A percentile compares a stretch with the other conserved stretches of the same genome.
phyloP scores from a whole-genome alignment of 2,329 filamentous ascomycete species.

The Gliomastix tumulicola region DNA sequence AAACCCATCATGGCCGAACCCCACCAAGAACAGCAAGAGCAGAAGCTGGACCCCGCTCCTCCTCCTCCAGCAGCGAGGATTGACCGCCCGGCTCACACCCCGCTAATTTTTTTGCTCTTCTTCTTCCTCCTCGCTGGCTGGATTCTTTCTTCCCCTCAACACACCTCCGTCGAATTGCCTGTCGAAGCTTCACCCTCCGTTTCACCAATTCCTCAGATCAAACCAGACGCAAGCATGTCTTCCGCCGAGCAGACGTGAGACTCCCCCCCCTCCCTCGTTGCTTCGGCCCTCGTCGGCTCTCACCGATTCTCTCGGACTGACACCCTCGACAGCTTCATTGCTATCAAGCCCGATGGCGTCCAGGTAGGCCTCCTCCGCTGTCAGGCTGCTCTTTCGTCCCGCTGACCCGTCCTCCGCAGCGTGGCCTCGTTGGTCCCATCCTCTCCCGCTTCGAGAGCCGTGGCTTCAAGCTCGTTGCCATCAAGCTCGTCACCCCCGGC shows the following conservation, averaged over 20 bases:
- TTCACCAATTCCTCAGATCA: slow-evolving; percentile 17
- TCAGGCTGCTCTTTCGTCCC: not conserved
- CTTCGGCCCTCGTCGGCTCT: too few relatives aligned
- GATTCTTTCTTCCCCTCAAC: slow-evolving; percentile 24
- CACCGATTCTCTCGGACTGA: slow-evolving; percentile 15
- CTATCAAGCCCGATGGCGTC: slow-evolving; percentile 99
- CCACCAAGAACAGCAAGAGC: slow-evolving; percentile 17
- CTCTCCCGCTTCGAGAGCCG: slow-evolving; percentile 97
- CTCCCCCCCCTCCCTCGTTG: slow-evolving; percentile 22
- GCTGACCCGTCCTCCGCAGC: slow-evolving; percentile 48
- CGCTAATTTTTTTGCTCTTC: slow-evolving; percentile 33
- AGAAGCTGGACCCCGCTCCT: slow-evolving; percentile 20
- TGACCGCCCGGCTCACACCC: slow-evolving; percentile 28
- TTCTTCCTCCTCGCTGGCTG: slow-evolving; percentile 26
- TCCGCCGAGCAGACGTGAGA: slow-evolving; percentile 79
- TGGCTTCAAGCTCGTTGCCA: slow-evolving; percentile 93
- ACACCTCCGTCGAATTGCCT: slow-evolving; percentile 13
- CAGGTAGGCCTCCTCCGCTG: slow-evolving; percentile 74
- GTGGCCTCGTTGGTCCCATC: slow-evolving; percentile 96
- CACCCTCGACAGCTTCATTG: slow-evolving; percentile 91
- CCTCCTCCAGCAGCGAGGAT: slow-evolving; percentile 6
- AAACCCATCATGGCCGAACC: slow-evolving; percentile 17
- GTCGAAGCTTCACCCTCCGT: slow-evolving; percentile 18
- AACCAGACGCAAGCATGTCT: slow-evolving; percentile 50
- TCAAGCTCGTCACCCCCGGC: slow-evolving; percentile 87